Base-by-base conservation (phyloP, 1,284 basidiomycete genomes). In the Trichosporon ovoides region DNA sequence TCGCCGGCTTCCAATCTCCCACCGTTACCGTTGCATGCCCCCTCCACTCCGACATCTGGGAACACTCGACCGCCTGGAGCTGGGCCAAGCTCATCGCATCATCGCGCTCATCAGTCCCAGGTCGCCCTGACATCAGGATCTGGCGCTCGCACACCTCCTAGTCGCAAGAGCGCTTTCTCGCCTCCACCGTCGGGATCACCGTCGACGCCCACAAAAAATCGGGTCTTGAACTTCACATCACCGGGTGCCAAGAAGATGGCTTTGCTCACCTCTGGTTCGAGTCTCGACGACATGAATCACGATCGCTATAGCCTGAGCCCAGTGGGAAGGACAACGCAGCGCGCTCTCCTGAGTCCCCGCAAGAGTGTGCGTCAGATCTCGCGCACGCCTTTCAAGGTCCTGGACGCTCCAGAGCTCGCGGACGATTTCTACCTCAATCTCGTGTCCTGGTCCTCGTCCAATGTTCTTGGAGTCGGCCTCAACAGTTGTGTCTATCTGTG, bases 381-480 rank as follows among this genome's bases (percentile, higher is more conserved):
- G 78, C 94, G 95, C 74, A 96, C 95, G 0, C 96, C 96, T 0
- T 98, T 95, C 80, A 88, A 97, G 65, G 95, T 98, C 0, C 83
- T 98, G 20, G 95, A 98, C 72, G 96, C 96, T 1, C 96, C 95
- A 0, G 94, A 98, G 63, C 84, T 98, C 7, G 89, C 89, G 4
- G 95, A 98, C 75, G 96, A 98, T 74, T 98, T 97, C 77, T 98
- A 98, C 71, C 86, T 98, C 63, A 98, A 98, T 70, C 83, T 98
- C 16, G 93, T 98, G 16, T 95, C 98, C 64, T 98, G 96, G 95
- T 92, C 89, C 1, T 88, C 86, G 54, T 93, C 90, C 9, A 97
- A 98, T 72, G 85, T 97, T 0, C 84, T 98, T 0, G 93, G 89
- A 12, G 96, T 98, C 2, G 96, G 94, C 0, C 82, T 98, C 3